Evolutionary conservation across 1,139 yeast species (phyloP), one percentile per base, ranked within the genome.

Genomic region (Taiozyma sp.): DNA sequence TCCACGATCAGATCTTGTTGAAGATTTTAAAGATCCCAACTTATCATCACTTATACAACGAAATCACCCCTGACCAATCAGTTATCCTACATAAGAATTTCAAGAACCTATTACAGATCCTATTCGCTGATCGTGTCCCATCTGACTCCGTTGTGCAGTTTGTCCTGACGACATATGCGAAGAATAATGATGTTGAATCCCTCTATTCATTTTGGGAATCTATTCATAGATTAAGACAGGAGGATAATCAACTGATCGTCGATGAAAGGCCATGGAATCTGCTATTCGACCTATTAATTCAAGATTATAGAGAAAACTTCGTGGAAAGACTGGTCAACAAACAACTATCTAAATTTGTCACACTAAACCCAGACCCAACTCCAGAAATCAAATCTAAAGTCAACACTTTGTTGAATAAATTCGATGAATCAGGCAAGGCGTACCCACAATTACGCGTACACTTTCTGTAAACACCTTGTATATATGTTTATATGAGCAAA

Each of bases 251-350:
- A 4, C 37, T 60, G 0, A 37, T 51, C 1, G 46, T 64, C 2
- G 58, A 68, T 16, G 47, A 53, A 2, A 63, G 65, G 29, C 67
- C 71, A 14, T 62, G 72, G 62, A 56, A 54, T 3, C 49, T 67
- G 9, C 39, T 69, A 8, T 43, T 56, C 7, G 47, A 54, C 0
- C 14, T 56, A 0, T 35, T 63, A 7, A 43, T 44, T 4, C 48
- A 50, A 22, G 48, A 54, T 13, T 52, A 53, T 14, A 50, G 52
- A 24, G 58, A 52, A n/a, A 50, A 46, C 29, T 43, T 59, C 10
- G 43, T 49, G 37, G 59, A 54, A 3, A 46, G 45, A n/a, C 50
- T 60, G 9, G n/a, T 61, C 6, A 49, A 52, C 40, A 43, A 45
- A 11, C 43, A 56, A 22, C 19, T 58, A 2, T 52, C 53, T 2